phyloP scores from a whole-genome alignment of 352 stramenopile species.

The Pythium coloratum region DNA sequence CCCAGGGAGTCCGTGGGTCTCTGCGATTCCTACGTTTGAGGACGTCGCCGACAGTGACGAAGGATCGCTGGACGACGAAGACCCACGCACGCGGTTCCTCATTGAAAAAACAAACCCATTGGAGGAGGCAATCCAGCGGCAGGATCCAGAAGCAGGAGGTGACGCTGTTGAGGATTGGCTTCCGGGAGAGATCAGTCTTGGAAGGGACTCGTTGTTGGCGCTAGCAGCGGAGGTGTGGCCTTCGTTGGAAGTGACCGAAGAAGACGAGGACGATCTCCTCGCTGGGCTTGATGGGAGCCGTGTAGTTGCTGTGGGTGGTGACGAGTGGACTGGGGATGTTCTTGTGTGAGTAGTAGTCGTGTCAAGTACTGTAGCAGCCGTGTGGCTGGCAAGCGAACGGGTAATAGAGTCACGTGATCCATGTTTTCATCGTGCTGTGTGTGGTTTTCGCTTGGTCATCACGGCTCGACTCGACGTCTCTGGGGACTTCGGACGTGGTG shows the following conservation, averaged over 20 bases:
- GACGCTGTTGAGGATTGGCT: no score
- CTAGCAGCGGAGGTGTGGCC: no score
- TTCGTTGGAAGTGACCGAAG: neutral
- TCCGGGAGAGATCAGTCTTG: no score
- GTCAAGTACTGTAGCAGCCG: neutral
- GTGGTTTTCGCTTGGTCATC: neutral
- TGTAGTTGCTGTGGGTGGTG: neutral
- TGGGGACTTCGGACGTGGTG: neutral
- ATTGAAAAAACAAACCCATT: no score
- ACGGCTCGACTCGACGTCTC: slow-evolving; percentile 4
- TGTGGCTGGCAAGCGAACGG: neutral
- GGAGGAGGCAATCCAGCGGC: no score
- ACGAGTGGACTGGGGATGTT: neutral
- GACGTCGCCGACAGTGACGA: neutral
- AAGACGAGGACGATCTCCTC: neutral
- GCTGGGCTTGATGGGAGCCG: neutral
- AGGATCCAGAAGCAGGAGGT: no score
- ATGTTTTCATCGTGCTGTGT: slow-evolving; percentile 19
- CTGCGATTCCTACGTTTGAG: neutral
- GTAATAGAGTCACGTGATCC: neutral
- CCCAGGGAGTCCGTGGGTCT: neutral
- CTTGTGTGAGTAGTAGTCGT: neutral
- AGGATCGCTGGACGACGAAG: no score
- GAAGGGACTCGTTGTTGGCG: no score
- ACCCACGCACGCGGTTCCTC: no score